Conservation (phyloP, 352 stramenopile species). For the Phytophthora kernoviae region DNA sequence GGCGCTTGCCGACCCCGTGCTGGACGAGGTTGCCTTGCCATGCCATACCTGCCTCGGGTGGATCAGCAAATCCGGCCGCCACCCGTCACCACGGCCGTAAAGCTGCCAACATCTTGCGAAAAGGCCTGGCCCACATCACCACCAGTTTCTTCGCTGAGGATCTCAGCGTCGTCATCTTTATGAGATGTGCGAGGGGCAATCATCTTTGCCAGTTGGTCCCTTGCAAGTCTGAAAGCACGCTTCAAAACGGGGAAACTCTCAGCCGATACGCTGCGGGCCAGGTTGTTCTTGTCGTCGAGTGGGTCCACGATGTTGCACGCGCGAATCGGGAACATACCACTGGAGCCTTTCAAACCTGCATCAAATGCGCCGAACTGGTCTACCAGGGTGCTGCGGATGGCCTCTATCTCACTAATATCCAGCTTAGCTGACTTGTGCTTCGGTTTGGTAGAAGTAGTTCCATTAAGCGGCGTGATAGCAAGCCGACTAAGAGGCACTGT, state of each 20-base stretch:
- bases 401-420: slow-evolving; percentile 49
- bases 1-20: slow-evolving; percentile 11
- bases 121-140: slow-evolving; percentile 41
- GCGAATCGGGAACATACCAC: slow-evolving; percentile 68
- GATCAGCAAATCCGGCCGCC: slow-evolving; percentile 78
- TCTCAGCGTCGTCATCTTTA: slow-evolving; percentile 23
- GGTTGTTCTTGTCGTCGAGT: slow-evolving; percentile 87
- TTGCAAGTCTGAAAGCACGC: slow-evolving; percentile 63
- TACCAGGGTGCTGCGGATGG: slow-evolving; percentile 47
- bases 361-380: slow-evolving; percentile 72
- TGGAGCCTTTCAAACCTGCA: slow-evolving; percentile 21
- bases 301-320: slow-evolving; percentile 91
- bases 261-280: slow-evolving; percentile 77
- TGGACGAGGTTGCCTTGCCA: slow-evolving; percentile 29
- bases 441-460: slow-evolving; percentile 11
- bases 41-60: slow-evolving; percentile 82
- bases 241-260: slow-evolving; percentile 78
- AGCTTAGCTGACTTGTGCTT: slow-evolving; percentile 35
- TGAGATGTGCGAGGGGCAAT: slow-evolving; percentile 26
- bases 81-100: slow-evolving; percentile 77
- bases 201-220: slow-evolving; percentile 55
- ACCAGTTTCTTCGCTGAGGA: slow-evolving; percentile 21
- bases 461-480: slow-evolving; percentile 45
- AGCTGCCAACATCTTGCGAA: slow-evolving; percentile 65
- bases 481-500: slow-evolving; percentile 62